Conservation (phyloP, 2,329 filamentous ascomycete genomes). For the Colletotrichum simmondsii region DNA sequence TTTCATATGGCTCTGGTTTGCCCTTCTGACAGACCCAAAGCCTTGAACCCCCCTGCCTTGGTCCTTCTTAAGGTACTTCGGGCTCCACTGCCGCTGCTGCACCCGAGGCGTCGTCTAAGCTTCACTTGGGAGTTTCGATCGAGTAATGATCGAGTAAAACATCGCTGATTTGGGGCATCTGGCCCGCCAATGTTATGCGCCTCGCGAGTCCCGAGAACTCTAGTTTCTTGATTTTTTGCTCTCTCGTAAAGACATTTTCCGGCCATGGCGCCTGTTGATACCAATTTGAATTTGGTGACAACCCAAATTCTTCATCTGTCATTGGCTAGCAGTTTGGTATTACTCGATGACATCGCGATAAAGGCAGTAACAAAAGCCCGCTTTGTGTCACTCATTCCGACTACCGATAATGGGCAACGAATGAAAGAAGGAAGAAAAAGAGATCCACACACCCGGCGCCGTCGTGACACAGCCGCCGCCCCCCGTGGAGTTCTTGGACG, state of each 20-base stretch:
- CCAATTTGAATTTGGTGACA: not conserved
- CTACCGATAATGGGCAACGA: not conserved
- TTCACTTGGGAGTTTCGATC: conserved; percentile 50
- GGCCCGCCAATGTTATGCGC: conserved; percentile 10
- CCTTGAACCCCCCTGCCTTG: not conserved
- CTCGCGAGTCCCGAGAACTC: not conserved
- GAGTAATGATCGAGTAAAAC: conserved; percentile 58
- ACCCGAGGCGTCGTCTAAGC: conserved; percentile 13
- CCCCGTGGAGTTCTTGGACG: not conserved
- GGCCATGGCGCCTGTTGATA: not conserved
- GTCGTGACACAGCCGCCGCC: not conserved
- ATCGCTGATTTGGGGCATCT: conserved; percentile 1
- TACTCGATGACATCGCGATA: conserved; percentile 25
- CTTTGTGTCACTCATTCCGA: not conserved
- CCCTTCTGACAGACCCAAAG: not conserved
- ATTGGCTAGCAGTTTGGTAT: conserved; percentile 2
- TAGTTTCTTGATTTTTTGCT: not conserved
- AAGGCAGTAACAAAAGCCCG: not conserved
- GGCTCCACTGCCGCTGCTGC: not conserved
- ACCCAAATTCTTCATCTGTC: not conserved
- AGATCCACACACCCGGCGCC: not conserved
- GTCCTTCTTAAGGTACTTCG: not conserved
- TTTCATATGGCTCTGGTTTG: not conserved
- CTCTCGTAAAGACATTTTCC: not conserved
- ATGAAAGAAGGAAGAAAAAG: not conserved